These are phyloP conservation scores for Penicillium sp. DNA, from an alignment of 2,329 filamentous ascomycete genomes.

Conservation along the genomic window DNA sequence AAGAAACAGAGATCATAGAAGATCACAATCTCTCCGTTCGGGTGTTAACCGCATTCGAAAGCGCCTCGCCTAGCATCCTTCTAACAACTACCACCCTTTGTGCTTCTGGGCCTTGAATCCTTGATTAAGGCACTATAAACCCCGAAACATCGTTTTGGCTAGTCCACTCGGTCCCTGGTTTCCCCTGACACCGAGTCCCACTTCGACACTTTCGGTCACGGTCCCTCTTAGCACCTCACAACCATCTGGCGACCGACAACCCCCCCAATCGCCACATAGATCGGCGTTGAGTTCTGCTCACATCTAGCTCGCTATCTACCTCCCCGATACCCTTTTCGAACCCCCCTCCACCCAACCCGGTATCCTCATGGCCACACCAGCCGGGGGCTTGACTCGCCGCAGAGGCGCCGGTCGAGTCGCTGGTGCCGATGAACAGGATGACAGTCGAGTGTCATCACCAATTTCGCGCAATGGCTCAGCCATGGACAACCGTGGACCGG, in stretches of 20 bases:
- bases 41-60: constrained; percentile 2
- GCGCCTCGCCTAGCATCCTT: constrained; percentile 5
- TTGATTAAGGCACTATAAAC: not conserved
- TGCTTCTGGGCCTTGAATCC: not conserved
- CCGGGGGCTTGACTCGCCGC: constrained; percentile 71
- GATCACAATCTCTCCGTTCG: not conserved
- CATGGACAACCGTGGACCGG: constrained; percentile 55
- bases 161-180: constrained; percentile 24
- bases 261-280: constrained; percentile 22
- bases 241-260: constrained; percentile 22
- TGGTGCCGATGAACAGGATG: constrained; percentile 62
- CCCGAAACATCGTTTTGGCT: constrained; percentile 4
- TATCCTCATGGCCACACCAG: constrained; percentile 58
- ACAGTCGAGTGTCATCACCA: constrained; percentile 67
- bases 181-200: constrained; percentile 31
- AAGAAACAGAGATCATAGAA: not conserved
- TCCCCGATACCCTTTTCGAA: constrained; percentile 9
- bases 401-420: constrained; percentile 63
- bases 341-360: constrained; percentile 18
- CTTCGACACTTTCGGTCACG: constrained; percentile 27
- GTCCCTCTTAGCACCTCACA: constrained; percentile 20
- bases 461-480: constrained; percentile 62
- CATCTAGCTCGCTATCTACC: constrained; percentile 7
- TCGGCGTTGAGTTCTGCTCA: constrained; percentile 13
- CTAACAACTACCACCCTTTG: not conserved